phyloP scores from a whole-genome alignment of 345 rosid species.

The Noccaea bulbosa region DNA sequence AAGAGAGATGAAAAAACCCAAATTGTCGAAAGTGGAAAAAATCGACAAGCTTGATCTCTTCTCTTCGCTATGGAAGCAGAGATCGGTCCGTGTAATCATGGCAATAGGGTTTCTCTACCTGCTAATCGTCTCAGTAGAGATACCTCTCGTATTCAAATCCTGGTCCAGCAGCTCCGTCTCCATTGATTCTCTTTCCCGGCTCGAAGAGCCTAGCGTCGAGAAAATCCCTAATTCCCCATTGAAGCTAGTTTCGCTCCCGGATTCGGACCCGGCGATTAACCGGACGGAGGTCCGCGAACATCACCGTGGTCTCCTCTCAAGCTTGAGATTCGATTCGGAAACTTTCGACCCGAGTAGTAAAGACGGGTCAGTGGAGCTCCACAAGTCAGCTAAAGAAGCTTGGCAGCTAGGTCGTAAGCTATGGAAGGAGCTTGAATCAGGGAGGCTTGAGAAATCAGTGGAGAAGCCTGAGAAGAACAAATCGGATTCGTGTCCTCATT shows the following conservation, averaged over 20 bases:
- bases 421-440: conserved; percentile 70
- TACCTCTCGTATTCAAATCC: conserved; percentile 76
- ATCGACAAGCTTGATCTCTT: conserved; percentile 51
- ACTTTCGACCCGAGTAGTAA: conserved; percentile 57
- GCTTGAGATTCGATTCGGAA: conserved; percentile 57
- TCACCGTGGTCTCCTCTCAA: conserved; percentile 56
- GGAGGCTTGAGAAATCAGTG: conserved; percentile 46
- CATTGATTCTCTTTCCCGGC: conserved; percentile 57
- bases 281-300: conserved; percentile 38
- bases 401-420: conserved; percentile 73
- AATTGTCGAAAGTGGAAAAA: conserved; percentile 50
- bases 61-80: conserved; percentile 58
- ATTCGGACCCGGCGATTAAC: conserved; percentile 35
- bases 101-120: conserved; percentile 60
- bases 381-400: conserved; percentile 69
- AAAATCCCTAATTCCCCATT: conserved; percentile 65
- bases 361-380: conserved; percentile 77
- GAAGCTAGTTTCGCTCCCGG: conserved; percentile 47
- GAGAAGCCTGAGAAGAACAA: conserved; percentile 48
- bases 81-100: conserved; percentile 71
- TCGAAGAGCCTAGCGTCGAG: conserved; percentile 50
- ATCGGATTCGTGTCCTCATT: conserved; percentile 65
- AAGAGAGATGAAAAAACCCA: conserved; percentile 60
- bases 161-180: conserved; percentile 52
- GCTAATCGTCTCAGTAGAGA: conserved; percentile 67